phyloP scores from a whole-genome alignment of 164 flowering plant genomes.

The Berberis thunbergii region DNA sequence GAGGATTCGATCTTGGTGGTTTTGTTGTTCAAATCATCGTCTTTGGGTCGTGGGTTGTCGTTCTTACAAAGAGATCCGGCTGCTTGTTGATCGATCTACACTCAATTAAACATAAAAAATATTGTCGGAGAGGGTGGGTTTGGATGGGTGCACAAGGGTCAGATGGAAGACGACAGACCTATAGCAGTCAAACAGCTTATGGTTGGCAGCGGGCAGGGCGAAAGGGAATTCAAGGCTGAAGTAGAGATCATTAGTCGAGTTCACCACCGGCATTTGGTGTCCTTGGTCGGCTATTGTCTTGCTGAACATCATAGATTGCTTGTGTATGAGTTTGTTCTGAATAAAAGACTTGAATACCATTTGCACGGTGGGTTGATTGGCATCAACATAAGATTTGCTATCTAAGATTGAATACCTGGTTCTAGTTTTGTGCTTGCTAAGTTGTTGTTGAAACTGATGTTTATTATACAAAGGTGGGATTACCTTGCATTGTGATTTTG shows the following conservation, averaged over 20 bases:
- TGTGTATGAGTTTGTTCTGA: constrained; percentile 12
- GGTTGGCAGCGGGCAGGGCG: constrained; percentile 60
- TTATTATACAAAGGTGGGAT: constrained; percentile 32
- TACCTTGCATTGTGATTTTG: constrained; percentile 10
- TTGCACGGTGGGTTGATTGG: constrained; percentile 38
- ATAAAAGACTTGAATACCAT: constrained; percentile 49
- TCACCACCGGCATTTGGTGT: constrained; percentile 26
- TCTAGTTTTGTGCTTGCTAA: background rate
- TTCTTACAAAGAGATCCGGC: constrained; percentile 73
- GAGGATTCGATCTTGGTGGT: constrained; percentile 17
- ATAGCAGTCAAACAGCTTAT: constrained; percentile 61
- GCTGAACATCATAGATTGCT: constrained; percentile 42
- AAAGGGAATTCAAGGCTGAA: constrained; percentile 10
- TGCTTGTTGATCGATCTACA: constrained; percentile 94
- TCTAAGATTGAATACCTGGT: constrained; percentile 1
- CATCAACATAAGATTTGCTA: background rate
- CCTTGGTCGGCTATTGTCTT: constrained; percentile 56
- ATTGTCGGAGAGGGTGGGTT: constrained; percentile 61
- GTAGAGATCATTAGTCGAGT: too few relatives aligned
- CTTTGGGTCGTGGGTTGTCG: constrained; percentile 38
- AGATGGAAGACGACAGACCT: constrained; percentile 31
- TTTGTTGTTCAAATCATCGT: constrained; percentile 20
- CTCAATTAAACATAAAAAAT: background rate
- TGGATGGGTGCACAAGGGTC: constrained; percentile 52
- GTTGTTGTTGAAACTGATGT: constrained; percentile 1